Percentiles rank a stretch among this genome's conserved stretches.
Evolutionary conservation across 208 protist species (phyloP).

Genomic region (Zelonia costaricensis): DNA sequence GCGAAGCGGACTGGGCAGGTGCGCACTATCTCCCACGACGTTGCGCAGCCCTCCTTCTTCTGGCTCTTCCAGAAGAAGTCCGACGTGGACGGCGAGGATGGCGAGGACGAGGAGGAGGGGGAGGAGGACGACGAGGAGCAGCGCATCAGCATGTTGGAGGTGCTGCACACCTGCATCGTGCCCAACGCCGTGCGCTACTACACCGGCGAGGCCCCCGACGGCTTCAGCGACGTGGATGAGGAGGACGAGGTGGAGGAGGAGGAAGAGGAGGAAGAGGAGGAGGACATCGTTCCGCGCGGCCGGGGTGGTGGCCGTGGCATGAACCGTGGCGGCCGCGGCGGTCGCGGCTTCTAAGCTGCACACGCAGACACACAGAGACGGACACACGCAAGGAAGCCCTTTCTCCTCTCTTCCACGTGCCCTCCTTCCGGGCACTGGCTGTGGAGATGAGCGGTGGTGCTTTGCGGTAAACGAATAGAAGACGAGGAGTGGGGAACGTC

Average conservation of each 20-base stretch:
- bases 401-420: too few relatives aligned
- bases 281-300: constrained; percentile 38
- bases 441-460: too few relatives aligned
- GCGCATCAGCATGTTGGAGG: constrained; percentile 39
- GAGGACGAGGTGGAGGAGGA: constrained; percentile 81
- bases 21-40: constrained; percentile 44
- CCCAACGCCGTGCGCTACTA: constrained; percentile 82
- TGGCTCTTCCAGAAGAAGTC: constrained; percentile 62
- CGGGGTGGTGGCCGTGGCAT: constrained; percentile 31
- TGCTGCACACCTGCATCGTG: constrained; percentile 73
- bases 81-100: constrained; percentile 20
- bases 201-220: constrained; percentile 86
- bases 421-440: too few relatives aligned
- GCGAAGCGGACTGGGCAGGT: constrained; percentile 43
- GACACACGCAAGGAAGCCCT: neutral
- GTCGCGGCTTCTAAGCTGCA: constrained; percentile 29
- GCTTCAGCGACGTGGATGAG: constrained; percentile 65
- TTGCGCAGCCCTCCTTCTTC: constrained; percentile 80
- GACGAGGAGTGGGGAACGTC: too few relatives aligned
- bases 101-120: constrained; percentile 37
- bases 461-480: too few relatives aligned
- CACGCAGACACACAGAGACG: neutral
- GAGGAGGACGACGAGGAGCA: constrained; percentile 57
- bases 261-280: constrained; percentile 49
- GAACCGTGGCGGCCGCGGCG: constrained; percentile 23